Percentiles rank a stretch among this genome's conserved stretches.
Conservation (phyloP, 192 early-diverging fungal genomes). For the Umbelopsis isabellina region DNA sequence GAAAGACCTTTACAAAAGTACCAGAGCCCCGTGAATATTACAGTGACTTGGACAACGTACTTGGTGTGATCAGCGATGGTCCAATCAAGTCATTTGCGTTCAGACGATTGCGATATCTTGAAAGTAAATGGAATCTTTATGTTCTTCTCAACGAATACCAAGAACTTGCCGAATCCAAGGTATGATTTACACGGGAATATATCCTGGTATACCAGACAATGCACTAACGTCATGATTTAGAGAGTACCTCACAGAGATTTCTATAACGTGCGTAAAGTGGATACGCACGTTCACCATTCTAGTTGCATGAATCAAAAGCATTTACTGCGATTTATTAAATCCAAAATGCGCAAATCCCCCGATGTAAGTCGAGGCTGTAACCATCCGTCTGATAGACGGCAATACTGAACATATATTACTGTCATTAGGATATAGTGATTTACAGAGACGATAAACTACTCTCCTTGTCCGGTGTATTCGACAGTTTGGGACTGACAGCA, state of each 20-base stretch:
- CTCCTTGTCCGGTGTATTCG: slow-evolving; percentile 79
- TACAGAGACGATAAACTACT: slow-evolving; percentile 79
- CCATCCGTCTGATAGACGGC: neutral
- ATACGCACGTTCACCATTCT: slow-evolving; percentile 92
- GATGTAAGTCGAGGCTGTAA: slow-evolving; percentile 43
- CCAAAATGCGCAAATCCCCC: slow-evolving; percentile 75
- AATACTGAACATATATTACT: neutral
- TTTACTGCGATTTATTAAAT: slow-evolving; percentile 88
- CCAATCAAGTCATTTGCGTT: slow-evolving; percentile 89
- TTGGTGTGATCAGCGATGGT: slow-evolving; percentile 78
- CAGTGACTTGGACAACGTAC: slow-evolving; percentile 76
- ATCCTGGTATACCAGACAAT: too few species aligned
- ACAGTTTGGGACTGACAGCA: slow-evolving; percentile 82
- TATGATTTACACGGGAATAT: slow-evolving; percentile 5
- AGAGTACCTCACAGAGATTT: slow-evolving; percentile 89
- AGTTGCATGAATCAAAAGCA: slow-evolving; percentile 95
- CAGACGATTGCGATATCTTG: slow-evolving; percentile 82
- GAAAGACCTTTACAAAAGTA: slow-evolving; percentile 50
- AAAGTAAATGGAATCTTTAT: slow-evolving; percentile 90
- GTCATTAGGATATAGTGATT: slow-evolving; percentile 65
- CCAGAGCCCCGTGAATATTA: slow-evolving; percentile 76
- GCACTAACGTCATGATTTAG: slow-evolving; percentile 15
- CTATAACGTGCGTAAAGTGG: slow-evolving; percentile 95
- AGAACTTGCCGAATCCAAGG: slow-evolving; percentile 86
- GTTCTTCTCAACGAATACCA: slow-evolving; percentile 86